A percentile compares a stretch with the other conserved stretches of the same genome.
Evolutionary conservation across 306 rosid species (phyloP).

Genomic region (Quillaja saponaria): DNA sequence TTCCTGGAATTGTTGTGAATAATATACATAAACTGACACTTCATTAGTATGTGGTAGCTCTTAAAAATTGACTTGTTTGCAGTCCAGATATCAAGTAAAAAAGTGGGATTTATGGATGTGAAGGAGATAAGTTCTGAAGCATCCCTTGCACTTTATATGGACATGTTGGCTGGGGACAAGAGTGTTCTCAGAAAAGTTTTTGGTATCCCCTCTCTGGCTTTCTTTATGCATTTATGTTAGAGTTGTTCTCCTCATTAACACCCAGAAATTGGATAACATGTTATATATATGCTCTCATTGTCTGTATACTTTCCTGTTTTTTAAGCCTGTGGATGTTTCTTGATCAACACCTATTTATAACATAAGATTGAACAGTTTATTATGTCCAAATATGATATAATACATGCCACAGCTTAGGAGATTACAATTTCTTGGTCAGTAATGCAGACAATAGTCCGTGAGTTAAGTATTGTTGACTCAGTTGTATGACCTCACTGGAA

Average conservation of each 20-base stretch:
- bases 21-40: slow-evolving; percentile 29
- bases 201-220: slow-evolving; percentile 51
- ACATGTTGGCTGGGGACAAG: slow-evolving; percentile 69
- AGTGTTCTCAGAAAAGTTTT: slow-evolving; percentile 85
- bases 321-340: slow-evolving; percentile 1
- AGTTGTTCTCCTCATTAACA: slow-evolving; percentile 13
- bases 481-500: slow-evolving; percentile 9
- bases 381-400: background rate
- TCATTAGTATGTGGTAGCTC: slow-evolving; percentile 50
- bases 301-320: slow-evolving; percentile 6
- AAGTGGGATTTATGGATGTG: slow-evolving; percentile 83
- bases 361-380: background rate
- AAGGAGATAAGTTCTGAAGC: slow-evolving; percentile 63
- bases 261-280: background rate
- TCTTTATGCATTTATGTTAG: slow-evolving; percentile 6
- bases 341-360: slow-evolving; percentile 5
- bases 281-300: slow-evolving; percentile 5
- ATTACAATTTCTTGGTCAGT: slow-evolving; percentile 3
- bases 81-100: slow-evolving; percentile 91
- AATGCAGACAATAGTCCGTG: background rate
- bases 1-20: background rate
- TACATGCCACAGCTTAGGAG: slow-evolving; percentile 6
- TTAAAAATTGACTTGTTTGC: slow-evolving; percentile 86
- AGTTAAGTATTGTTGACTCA: slow-evolving; percentile 14
- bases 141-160: slow-evolving; percentile 62